These are phyloP conservation scores for Penicillium expansum DNA, from an alignment of 2,329 filamentous ascomycete genomes.

Conservation along the genomic window DNA sequence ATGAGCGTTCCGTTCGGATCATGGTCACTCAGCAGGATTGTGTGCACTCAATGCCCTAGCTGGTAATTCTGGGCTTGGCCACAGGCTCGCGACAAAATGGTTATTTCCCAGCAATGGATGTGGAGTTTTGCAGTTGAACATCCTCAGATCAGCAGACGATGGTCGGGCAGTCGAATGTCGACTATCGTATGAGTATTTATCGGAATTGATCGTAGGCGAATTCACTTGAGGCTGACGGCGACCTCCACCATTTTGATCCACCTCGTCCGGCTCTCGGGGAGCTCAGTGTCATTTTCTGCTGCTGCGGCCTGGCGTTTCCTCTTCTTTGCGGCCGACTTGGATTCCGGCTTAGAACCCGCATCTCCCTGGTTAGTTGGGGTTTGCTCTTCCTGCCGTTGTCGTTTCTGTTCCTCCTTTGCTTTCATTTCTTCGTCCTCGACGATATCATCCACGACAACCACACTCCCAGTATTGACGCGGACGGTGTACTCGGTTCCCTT, in stretches of 20 bases:
- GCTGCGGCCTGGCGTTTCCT: constrained; percentile 26
- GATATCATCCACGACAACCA: constrained; percentile 61
- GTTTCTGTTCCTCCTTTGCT: constrained; percentile 26
- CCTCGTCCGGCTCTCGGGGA: constrained; percentile 46
- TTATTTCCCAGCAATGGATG: too few species aligned
- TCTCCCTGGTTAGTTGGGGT: constrained; percentile 13
- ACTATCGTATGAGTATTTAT: neutral
- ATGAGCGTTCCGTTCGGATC: neutral
- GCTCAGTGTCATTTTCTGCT: constrained; percentile 30
- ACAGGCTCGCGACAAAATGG: neutral
- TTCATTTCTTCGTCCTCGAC: constrained; percentile 40
- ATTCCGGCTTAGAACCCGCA: constrained; percentile 6
- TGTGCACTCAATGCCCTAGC: neutral
- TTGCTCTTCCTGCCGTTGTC: constrained; percentile 17
- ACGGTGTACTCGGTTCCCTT: constrained; percentile 51
- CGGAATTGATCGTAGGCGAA: neutral
- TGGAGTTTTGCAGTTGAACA: neutral
- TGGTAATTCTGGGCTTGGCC: neutral
- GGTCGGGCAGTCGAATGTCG: neutral
- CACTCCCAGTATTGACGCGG: constrained; percentile 54
- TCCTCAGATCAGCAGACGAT: neutral
- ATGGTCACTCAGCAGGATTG: neutral
- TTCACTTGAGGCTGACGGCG: constrained; percentile 43
- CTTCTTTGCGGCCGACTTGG: constrained; percentile 28
- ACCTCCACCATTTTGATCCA: constrained; percentile 50